Evolutionary conservation across 768 basidiomycete genomes (phyloP), one percentile per base, ranked within the genome.

Genomic region (Leucosporidium creatinivorum): DNA sequence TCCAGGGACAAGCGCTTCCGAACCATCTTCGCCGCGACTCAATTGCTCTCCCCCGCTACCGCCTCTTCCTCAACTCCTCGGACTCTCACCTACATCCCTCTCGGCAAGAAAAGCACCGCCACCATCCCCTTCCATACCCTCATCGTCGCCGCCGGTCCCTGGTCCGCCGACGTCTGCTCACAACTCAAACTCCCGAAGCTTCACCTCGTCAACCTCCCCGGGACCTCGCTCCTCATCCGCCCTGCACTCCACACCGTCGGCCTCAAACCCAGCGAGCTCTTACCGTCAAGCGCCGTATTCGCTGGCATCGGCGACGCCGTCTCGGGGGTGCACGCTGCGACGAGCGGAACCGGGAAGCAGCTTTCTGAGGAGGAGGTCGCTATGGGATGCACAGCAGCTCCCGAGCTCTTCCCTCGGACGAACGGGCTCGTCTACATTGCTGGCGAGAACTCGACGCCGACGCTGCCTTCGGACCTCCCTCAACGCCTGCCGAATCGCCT

Each of bases 141-240:
- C 63, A 67, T 80, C 31, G 65, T 81, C 68, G 73, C 80, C 17
- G 78, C 79, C 8, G 80, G 80, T 0, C 77, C 78, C 52, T 80
- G 80, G 79, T 77, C 78, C 21, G 77, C 78, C 5, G 73, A 70
- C 7, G 58, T 72, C 44, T 60, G 56, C 36, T 33, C 48, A 0
- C 6, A 33, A 7, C 67, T 72, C 54, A 2, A 0, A 9, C 65
- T 72, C 23, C 70, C 70, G 0, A 8, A 39, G 1, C 47, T 69
- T 18, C 62, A 67, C 2, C 58, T 72, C 58, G 59, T 51, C 25
- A 68, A 69, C 56, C 59, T 72, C 15, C 70, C 70, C 15, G 70
- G 70, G 2, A 67, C 68, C 50, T 72, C 70, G 0, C 58, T 72
- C 39, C 61, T 72, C 49, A 66, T 68, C 44, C 67, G 70, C 2